A percentile compares a stretch with the other conserved stretches of the same genome.
Evolutionary conservation across 345 rosid species (phyloP).

Genomic region (Melaleuca quinquenervia): DNA sequence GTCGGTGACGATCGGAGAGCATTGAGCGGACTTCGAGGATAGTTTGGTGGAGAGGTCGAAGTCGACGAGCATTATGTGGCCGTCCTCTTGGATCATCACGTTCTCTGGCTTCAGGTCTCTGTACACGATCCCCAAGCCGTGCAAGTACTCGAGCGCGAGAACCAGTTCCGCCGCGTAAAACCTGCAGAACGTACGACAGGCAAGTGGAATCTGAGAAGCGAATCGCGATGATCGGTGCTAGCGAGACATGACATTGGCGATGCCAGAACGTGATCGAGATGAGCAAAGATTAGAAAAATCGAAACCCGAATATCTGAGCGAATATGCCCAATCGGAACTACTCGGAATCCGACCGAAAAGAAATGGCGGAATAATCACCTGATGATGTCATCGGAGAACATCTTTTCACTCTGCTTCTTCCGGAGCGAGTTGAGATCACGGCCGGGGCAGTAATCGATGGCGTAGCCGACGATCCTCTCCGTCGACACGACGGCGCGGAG

Average conservation of each 20-base stretch:
- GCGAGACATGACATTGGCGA: not conserved
- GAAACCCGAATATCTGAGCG: not conserved
- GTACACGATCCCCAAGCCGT: constrained; percentile 57
- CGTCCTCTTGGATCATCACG: constrained; percentile 68
- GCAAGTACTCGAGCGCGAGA: constrained; percentile 68
- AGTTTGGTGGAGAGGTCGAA: constrained; percentile 85
- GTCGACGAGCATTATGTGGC: constrained; percentile 91
- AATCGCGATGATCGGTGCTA: not conserved
- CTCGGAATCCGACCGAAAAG: not conserved
- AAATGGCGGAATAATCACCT: constrained; percentile 25
- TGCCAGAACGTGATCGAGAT: not conserved
- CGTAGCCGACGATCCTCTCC: constrained; percentile 61
- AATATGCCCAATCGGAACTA: not conserved
- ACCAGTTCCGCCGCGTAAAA: constrained; percentile 92
- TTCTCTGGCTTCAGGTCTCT: constrained; percentile 90
- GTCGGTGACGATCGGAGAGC: constrained; percentile 3
- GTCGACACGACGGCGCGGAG: constrained; percentile 59
- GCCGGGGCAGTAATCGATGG: constrained; percentile 90
- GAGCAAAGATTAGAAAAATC: not conserved
- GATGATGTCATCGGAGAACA: constrained; percentile 63
- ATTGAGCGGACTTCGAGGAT: constrained; percentile 11
- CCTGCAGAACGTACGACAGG: constrained; percentile 11
- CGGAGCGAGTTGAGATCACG: constrained; percentile 45
- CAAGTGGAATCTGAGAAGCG: not conserved
- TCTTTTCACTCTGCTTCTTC: constrained; percentile 56